Conservation (phyloP, 345 rosid species). For the Xanthoceras sorbifolium region DNA sequence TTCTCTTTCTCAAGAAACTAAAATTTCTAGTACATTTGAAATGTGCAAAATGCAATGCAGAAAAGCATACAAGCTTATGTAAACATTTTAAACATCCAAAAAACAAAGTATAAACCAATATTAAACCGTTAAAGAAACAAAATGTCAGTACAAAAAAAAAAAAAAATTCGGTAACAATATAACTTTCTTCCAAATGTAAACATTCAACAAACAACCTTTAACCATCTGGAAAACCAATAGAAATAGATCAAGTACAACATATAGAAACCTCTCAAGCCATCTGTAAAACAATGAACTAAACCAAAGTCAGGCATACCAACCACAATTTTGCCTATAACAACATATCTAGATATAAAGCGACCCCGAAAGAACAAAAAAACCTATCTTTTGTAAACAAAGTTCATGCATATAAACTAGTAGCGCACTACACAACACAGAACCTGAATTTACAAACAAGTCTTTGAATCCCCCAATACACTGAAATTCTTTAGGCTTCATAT, state of each 20-base stretch:
- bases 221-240: neutral
- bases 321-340: neutral
- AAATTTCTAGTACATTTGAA: neutral
- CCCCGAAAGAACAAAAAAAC: neutral
- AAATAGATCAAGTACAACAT: neutral
- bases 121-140: neutral
- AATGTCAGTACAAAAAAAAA: neutral
- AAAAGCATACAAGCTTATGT: neutral
- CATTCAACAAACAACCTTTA: neutral
- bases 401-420: neutral
- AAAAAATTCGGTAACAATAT: neutral
- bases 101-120: neutral
- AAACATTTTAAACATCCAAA: neutral
- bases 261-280: neutral
- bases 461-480: neutral
- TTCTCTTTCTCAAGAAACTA: neutral
- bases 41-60: neutral
- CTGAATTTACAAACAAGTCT: neutral
- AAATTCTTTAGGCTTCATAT: neutral
- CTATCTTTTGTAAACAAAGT: neutral
- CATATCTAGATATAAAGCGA: too few species aligned
- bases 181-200: neutral
- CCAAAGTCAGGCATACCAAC: neutral
- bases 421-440: neutral
- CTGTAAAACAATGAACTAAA: neutral